A percentile compares a stretch with the other conserved stretches of the same genome.
phyloP scores from a whole-genome alignment of 176 grass and related monocot species.

The Zoysia japonica region DNA sequence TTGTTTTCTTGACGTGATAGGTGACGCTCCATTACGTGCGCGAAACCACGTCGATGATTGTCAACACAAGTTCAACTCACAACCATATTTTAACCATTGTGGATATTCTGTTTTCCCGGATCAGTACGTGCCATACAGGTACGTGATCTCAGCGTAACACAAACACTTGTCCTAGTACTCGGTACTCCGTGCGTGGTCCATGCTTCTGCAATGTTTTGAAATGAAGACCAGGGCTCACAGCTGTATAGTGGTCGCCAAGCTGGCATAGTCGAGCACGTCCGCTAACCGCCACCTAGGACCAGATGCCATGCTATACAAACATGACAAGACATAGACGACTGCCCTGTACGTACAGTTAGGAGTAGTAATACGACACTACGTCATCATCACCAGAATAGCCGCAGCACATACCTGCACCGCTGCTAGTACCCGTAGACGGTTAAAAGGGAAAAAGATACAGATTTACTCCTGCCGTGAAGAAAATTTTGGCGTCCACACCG shows the following conservation, averaged over 20 bases:
- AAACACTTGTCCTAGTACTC: too few relatives aligned
- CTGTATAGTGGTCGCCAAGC: background rate
- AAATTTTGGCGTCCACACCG: background rate
- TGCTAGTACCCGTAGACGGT: background rate
- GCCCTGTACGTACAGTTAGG: background rate
- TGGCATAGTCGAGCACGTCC: background rate
- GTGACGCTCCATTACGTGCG: background rate
- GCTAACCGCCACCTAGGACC: conserved; percentile 8
- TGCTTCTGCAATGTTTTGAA: too few relatives aligned
- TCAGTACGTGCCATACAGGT: too few relatives aligned
- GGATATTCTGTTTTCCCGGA: too few relatives aligned
- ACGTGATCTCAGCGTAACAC: too few relatives aligned
- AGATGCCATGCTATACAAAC: background rate
- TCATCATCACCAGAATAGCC: background rate
- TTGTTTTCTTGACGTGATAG: background rate
- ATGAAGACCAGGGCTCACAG: too few relatives aligned
- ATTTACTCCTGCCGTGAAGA: background rate
- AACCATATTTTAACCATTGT: too few relatives aligned
- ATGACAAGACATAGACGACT: conserved; percentile 15
- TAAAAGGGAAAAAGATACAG: too few relatives aligned
- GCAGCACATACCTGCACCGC: background rate
- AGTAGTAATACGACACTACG: background rate
- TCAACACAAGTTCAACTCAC: background rate
- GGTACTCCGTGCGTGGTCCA: too few relatives aligned
- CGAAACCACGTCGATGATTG: background rate